Conservation (phyloP, 331 rosid genomes). For the Cucumis variabilis region DNA sequence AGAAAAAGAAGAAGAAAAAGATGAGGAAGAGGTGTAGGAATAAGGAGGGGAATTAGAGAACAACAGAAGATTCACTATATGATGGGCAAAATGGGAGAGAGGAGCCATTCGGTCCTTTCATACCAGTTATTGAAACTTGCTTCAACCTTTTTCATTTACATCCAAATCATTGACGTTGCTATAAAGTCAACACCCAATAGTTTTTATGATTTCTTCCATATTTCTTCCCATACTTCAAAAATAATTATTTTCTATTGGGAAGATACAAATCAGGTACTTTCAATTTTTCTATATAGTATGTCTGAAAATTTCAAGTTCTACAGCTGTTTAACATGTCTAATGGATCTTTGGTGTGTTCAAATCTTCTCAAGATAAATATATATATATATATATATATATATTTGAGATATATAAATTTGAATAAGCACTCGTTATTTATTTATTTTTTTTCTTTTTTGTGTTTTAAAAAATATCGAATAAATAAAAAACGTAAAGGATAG, state of each 20-base stretch:
- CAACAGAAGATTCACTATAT: not conserved
- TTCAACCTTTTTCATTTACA: not conserved
- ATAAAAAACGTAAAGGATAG: too few species aligned
- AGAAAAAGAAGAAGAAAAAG: not conserved
- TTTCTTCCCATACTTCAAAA: not conserved
- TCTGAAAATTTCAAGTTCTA: too few species aligned
- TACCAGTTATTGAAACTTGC: not conserved
- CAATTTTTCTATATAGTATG: too few species aligned
- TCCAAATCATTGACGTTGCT: constrained; percentile 17
- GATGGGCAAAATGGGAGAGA: not conserved
- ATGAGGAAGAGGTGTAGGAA: not conserved
- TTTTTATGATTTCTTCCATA: not conserved
- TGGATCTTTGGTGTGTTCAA: too few species aligned
- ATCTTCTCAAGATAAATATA: too few species aligned
- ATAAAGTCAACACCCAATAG: constrained; percentile 7
- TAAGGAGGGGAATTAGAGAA: not conserved
- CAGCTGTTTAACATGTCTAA: too few species aligned
- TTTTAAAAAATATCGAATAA: too few species aligned
- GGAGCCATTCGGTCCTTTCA: constrained; percentile 3
- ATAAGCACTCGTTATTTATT: too few species aligned
- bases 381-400: too few species aligned
- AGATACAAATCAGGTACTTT: too few species aligned
- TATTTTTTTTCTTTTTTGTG: too few species aligned
- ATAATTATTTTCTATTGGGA: not conserved
- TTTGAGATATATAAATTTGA: too few species aligned